Conservation (phyloP, 192 early-diverging fungal species). For the Umbelopsis isabellina region DNA sequence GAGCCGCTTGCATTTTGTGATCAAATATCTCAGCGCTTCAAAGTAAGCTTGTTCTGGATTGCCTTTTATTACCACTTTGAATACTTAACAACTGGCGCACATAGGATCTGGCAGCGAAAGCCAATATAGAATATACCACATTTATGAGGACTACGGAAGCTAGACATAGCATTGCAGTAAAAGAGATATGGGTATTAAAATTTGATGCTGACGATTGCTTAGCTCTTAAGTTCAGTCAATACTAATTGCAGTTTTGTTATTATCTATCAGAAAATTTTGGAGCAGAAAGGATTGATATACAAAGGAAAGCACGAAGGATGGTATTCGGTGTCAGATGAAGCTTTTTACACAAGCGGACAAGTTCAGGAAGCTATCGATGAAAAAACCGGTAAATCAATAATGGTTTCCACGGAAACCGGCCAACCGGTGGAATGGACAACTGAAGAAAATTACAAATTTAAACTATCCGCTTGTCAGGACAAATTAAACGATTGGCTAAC, state of each 20-base stretch:
- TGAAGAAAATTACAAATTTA: slow-evolving; percentile 96
- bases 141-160: slow-evolving; percentile 88
- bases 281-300: slow-evolving; percentile 79
- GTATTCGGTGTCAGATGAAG: slow-evolving; percentile 97
- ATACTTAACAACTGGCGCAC: not conserved
- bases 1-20: slow-evolving; percentile 83
- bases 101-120: slow-evolving; percentile 65
- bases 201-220: not conserved
- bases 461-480: slow-evolving; percentile 65
- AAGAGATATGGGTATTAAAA: slow-evolving; percentile 71
- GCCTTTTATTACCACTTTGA: slow-evolving; percentile 22
- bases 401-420: slow-evolving; percentile 81
- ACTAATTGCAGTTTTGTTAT: not conserved
- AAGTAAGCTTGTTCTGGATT: slow-evolving; percentile 40
- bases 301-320: slow-evolving; percentile 91
- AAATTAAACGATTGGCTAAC: slow-evolving; percentile 72
- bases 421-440: slow-evolving; percentile 85
- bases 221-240: not conserved
- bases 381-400: slow-evolving; percentile 51
- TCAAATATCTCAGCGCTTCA: slow-evolving; percentile 64
- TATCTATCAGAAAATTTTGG: slow-evolving; percentile 52
- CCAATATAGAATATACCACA: slow-evolving; percentile 78
- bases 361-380: slow-evolving; percentile 64
- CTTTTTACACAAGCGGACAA: slow-evolving; percentile 79
- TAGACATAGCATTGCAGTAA: slow-evolving; percentile 71